A percentile compares a stretch with the other conserved stretches of the same genome.
phyloP scores from a whole-genome alignment of 495 filamentous ascomycete species.

The Stereocaulon alpinum region DNA sequence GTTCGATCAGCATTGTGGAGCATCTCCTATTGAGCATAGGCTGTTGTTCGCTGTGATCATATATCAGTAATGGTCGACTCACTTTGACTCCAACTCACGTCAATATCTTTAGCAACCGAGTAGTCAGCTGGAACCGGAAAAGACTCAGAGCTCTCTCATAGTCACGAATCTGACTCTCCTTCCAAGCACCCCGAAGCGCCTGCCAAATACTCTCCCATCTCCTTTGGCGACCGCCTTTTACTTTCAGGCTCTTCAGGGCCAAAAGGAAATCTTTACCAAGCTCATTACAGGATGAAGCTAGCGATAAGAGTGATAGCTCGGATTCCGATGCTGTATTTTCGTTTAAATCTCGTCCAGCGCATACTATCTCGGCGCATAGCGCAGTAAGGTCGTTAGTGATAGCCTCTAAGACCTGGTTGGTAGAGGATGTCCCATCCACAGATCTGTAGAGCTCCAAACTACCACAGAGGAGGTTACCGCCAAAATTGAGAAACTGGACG shows the following conservation, averaged over 20 bases:
- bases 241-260: background rate
- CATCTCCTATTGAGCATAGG: background rate
- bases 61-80: background rate
- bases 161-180: background rate
- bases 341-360: background rate
- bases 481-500: slow-evolving; percentile 26
- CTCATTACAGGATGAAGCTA: background rate
- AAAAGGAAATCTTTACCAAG: background rate
- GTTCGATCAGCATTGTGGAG: background rate
- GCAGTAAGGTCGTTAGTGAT: slow-evolving; percentile 1
- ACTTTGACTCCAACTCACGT: background rate
- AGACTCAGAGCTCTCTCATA: background rate
- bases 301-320: background rate
- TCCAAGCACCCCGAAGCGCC: background rate
- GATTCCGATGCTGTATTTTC: background rate
- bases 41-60: background rate
- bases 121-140: background rate
- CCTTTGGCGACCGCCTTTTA: background rate
- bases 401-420: background rate
- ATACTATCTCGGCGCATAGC: background rate
- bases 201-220: background rate
- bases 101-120: background rate
- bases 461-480: slow-evolving; percentile 19
- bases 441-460: slow-evolving; percentile 20
- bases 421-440: slow-evolving; percentile 7